Conservation (phyloP, 805 yeast genomes). For the Millerago galiae region DNA sequence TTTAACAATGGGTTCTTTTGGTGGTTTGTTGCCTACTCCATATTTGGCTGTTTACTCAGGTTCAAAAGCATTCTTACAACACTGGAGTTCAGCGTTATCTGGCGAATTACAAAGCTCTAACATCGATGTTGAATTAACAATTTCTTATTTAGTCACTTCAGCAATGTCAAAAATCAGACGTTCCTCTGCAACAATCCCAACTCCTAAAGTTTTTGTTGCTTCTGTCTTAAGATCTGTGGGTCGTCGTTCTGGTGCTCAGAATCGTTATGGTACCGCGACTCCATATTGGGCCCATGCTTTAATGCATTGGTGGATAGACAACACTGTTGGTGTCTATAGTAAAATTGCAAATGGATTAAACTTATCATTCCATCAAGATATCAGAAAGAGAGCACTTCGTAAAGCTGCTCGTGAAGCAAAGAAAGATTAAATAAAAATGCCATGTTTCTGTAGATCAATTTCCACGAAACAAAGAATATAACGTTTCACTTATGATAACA, state of each 20-base stretch:
- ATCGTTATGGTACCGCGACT: constrained; percentile 75
- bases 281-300: constrained; percentile 95
- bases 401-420: constrained; percentile 49
- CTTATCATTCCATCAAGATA: constrained; percentile 68
- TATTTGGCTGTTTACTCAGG: constrained; percentile 91
- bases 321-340: constrained; percentile 78
- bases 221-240: constrained; percentile 67
- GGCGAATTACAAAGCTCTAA: constrained; percentile 67
- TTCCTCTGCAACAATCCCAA: constrained; percentile 71
- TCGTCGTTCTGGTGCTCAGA: constrained; percentile 88
- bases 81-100: constrained; percentile 86
- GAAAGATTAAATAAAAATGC: constrained; percentile 9
- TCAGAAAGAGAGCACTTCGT: constrained; percentile 76
- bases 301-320: constrained; percentile 76
- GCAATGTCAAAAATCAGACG: constrained; percentile 92
- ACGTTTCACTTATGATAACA: not conserved
- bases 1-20: constrained; percentile 94
- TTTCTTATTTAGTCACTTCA: constrained; percentile 88
- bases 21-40: constrained; percentile 92
- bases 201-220: constrained; percentile 72
- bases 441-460: too few species aligned
- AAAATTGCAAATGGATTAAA: constrained; percentile 63
- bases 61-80: constrained; percentile 89
- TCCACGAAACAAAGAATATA: too few species aligned
- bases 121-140: constrained; percentile 79